Evolutionary conservation across 495 filamentous ascomycete species (phyloP).

Genomic region (Aspergillus diversus): DNA sequence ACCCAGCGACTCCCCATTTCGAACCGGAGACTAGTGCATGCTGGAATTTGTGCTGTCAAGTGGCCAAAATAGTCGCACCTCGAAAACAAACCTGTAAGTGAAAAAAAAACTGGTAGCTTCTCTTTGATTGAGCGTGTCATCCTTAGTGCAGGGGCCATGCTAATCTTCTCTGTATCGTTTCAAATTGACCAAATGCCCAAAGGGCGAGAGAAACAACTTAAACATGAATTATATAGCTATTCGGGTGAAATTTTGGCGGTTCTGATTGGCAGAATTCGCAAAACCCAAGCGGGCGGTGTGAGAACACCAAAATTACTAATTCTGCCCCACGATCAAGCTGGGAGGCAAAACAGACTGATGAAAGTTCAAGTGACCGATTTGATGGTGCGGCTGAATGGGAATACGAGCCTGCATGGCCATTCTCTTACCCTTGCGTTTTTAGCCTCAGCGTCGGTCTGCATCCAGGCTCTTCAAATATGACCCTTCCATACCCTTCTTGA

Average conservation of each 20-base stretch:
- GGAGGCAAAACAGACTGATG: no score
- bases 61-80: conserved; percentile 20
- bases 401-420: no score
- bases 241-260: background rate
- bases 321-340: background rate
- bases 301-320: conserved; percentile 24
- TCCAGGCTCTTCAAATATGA: no score
- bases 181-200: conserved; percentile 84
- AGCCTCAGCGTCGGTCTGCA: no score
- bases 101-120: conserved; percentile 81
- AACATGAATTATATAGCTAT: conserved; percentile 32
- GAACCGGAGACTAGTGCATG: conserved; percentile 6
- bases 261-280: conserved; percentile 22
- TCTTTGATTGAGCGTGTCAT: conserved; percentile 99
- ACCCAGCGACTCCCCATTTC: conserved; percentile 6
- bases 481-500: no score
- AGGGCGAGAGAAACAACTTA: conserved; percentile 43
- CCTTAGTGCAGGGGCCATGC: conserved; percentile 99
- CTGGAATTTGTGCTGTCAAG: background rate
- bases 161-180: conserved; percentile 94
- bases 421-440: no score
- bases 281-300: conserved; percentile 7
- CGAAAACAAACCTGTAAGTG: conserved; percentile 25
- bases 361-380: no score
- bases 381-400: no score